Percentiles rank a stretch among this genome's conserved stretches.
Evolutionary conservation across 768 basidiomycete species (phyloP).

Genomic region (Pleurotus pulmonarius): DNA sequence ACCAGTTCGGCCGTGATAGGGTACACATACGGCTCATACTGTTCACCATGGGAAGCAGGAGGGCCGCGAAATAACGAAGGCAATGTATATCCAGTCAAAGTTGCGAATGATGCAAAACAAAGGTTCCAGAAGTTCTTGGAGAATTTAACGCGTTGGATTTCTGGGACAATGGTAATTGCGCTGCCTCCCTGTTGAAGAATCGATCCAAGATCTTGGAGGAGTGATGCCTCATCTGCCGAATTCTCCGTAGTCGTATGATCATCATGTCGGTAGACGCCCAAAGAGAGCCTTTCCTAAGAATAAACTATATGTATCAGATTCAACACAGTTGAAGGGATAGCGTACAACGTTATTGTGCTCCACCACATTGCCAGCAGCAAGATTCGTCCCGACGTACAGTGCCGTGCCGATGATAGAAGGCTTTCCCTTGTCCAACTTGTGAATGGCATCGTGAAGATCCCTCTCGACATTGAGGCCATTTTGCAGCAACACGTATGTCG

Average conservation of each 20-base stretch:
- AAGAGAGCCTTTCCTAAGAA: slow-evolving; percentile 41
- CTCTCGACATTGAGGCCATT: slow-evolving; percentile 72
- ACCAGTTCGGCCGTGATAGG: slow-evolving; percentile 39
- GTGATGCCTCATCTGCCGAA: slow-evolving; percentile 33
- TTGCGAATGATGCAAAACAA: slow-evolving; percentile 47
- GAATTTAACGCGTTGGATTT: slow-evolving; percentile 63
- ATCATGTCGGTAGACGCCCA: slow-evolving; percentile 54
- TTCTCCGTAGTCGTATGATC: slow-evolving; percentile 37
- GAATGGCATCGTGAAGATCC: slow-evolving; percentile 55
- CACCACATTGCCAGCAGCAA: slow-evolving; percentile 41
- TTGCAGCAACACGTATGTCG: slow-evolving; percentile 61
- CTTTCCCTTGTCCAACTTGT: slow-evolving; percentile 32
- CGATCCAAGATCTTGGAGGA: slow-evolving; percentile 41
- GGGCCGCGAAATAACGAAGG: slow-evolving; percentile 50
- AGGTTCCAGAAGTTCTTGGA: slow-evolving; percentile 66
- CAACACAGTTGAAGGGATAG: neutral
- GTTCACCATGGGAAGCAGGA: slow-evolving; percentile 26
- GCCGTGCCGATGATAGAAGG: slow-evolving; percentile 55
- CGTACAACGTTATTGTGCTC: slow-evolving; percentile 51
- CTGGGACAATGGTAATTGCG: slow-evolving; percentile 41
- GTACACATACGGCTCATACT: slow-evolving; percentile 37
- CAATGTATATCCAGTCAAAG: slow-evolving; percentile 47
- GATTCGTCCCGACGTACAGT: slow-evolving; percentile 51
- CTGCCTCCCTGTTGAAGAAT: slow-evolving; percentile 48
- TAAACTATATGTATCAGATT: neutral